These are phyloP conservation scores for Nelumbo lutea DNA, from an alignment of 164 flowering plant species.

Conservation along the genomic window DNA sequence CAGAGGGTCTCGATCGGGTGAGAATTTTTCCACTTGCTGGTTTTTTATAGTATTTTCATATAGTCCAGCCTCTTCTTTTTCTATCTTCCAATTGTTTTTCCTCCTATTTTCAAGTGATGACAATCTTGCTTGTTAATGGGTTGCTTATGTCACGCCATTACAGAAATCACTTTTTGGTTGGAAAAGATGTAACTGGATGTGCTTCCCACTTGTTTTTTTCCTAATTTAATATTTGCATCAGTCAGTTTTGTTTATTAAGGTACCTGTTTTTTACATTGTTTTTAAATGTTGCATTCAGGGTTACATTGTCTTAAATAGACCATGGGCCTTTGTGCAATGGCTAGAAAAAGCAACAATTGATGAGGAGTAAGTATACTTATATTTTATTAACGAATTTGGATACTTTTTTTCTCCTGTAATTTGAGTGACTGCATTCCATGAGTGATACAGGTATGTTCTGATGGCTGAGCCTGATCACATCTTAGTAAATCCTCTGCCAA, in stretches of 20 bases:
- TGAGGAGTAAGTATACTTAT: conserved; percentile 72
- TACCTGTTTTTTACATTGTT: conserved; percentile 1
- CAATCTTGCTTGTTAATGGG: neutral
- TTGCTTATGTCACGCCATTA: neutral
- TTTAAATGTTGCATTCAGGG: conserved; percentile 52
- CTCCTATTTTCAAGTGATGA: neutral
- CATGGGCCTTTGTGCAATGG: conserved; percentile 99
- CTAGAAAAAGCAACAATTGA: conserved; percentile 74
- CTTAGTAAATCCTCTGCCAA: conserved; percentile 80
- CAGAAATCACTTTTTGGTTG: neutral
- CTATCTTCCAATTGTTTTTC: neutral
- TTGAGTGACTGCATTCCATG: conserved; percentile 9
- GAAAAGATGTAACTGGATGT: neutral
- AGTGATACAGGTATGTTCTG: conserved; percentile 67
- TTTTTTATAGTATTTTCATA: neutral
- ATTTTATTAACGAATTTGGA: conserved; percentile 1
- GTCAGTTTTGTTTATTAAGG: neutral
- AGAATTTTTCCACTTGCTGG: conserved; percentile 18
- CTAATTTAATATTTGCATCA: neutral
- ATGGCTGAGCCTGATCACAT: conserved; percentile 99
- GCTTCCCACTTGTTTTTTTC: neutral
- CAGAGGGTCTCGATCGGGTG: conserved; percentile 78
- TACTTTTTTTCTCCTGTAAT: neutral
- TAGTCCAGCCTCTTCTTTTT: neutral
- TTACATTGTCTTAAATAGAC: conserved; percentile 90